Percentiles rank a stretch among this genome's conserved stretches.
phyloP scores from a whole-genome alignment of 768 basidiomycete genomes.

The Boletus subcaerulescens region DNA sequence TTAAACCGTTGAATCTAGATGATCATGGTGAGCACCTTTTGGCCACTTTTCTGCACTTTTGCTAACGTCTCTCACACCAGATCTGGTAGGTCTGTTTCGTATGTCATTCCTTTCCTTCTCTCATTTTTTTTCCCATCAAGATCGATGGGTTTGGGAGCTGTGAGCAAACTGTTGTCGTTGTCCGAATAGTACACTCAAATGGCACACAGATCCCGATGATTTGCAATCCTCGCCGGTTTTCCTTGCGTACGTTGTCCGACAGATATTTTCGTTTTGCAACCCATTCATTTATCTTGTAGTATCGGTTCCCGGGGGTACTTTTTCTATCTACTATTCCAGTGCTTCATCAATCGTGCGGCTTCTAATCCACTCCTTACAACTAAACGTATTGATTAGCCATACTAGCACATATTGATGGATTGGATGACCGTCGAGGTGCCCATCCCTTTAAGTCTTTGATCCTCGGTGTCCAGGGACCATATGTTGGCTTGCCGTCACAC shows the following conservation, averaged over 20 bases:
- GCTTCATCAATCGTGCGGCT: slow-evolving; percentile 72
- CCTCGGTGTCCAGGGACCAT: slow-evolving; percentile 74
- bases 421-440: slow-evolving; percentile 53
- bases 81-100: slow-evolving; percentile 39
- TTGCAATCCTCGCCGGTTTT: slow-evolving; percentile 74
- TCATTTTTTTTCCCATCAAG: slow-evolving; percentile 30
- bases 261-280: neutral
- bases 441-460: slow-evolving; percentile 73
- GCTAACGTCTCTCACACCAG: slow-evolving; percentile 30
- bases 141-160: slow-evolving; percentile 86
- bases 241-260: slow-evolving; percentile 44
- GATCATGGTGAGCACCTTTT: slow-evolving; percentile 61
- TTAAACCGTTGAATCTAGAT: slow-evolving; percentile 41
- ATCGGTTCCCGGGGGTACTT: slow-evolving; percentile 88
- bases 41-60: neutral
- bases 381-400: neutral
- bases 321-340: slow-evolving; percentile 92
- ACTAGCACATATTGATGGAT: slow-evolving; percentile 56
- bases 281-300: slow-evolving; percentile 33
- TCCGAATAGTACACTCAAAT: neutral
- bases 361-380: neutral
- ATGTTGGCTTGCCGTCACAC: slow-evolving; percentile 76
- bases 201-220: slow-evolving; percentile 69
- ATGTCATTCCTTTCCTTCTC: neutral
- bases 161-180: slow-evolving; percentile 35